phyloP scores from a whole-genome alignment of 2,329 filamentous ascomycete genomes.

The Fusarium begoniae region DNA sequence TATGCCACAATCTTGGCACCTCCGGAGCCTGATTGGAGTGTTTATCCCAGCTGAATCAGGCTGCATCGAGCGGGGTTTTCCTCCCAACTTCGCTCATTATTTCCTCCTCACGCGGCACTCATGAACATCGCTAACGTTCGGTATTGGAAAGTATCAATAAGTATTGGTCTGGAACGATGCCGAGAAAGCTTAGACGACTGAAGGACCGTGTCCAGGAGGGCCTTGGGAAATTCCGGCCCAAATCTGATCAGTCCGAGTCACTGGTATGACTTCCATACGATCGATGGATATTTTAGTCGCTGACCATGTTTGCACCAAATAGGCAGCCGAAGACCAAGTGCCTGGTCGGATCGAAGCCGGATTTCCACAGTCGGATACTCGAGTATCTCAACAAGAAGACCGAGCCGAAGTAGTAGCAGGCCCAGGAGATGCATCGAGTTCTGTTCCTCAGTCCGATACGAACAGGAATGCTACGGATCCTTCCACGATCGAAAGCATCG shows the following conservation, averaged over 20 bases:
- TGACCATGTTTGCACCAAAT: fast-evolving
- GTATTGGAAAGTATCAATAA: no score
- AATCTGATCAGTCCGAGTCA: no score
- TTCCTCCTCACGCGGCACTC: fast-evolving
- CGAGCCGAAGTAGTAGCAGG: fast-evolving
- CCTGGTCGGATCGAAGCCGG: not conserved
- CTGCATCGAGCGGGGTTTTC: not conserved
- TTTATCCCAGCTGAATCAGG: not conserved
- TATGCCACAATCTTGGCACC: not conserved
- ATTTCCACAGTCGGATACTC: not conserved
- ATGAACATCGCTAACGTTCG: fast-evolving
- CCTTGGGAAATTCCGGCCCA: no score
- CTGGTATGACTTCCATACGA: no score
- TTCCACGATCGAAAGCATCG: fast-evolving
- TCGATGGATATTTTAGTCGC: fast-evolving
- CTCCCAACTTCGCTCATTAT: fast-evolving
- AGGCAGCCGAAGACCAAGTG: fast-evolving
- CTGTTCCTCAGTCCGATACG: fast-evolving
- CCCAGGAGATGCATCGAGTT: fast-evolving
- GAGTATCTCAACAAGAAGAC: no score
- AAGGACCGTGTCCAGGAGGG: no score
- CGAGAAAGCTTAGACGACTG: no score
- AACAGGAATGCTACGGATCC: fast-evolving
- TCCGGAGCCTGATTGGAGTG: not conserved
- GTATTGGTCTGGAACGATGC: no score